Evolutionary conservation across 202 grass and related monocot genomes (phyloP), one percentile per base, ranked within the genome.

Genomic region (Miscanthus sacchariflorus): DNA sequence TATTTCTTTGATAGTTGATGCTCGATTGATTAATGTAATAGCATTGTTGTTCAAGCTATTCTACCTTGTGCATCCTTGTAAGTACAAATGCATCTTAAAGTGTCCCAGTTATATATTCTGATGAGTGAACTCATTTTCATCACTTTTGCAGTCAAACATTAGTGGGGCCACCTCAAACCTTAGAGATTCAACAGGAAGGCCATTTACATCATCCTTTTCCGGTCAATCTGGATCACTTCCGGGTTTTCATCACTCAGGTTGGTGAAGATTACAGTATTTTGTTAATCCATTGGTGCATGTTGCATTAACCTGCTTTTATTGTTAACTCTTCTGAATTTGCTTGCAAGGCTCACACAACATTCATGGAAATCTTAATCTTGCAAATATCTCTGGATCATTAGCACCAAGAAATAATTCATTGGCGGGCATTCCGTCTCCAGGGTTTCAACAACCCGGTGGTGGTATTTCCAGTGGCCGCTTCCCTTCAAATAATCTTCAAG

Each of bases 301-400:
- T 75, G 8, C 27, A 63, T 39, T 80, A 21, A 45, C 19, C 13
- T 71, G 27, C 36, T 50, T 86, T 85, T 68, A 56, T 85, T 7
- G 12, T 79, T 81, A 83, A 85, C 52, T 85, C 30, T 65, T 81
- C 65, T 81, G 70, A 85, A 78, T 61, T 48, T 72, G 44, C 65
- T 78, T 85, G 28, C 69, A 86, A 98, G 92, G 94, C 52, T 70
- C 95, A 83, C 91, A 96, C 86, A 96, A 94, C 84, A 93, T 98
- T 73, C 93, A 96, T 56, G 96, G 90, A 86, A 94, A 87, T 87
- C 92, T 96, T 86, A 98, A 92, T 87, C 80, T 98, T 84, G 71
- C 85, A 88, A 94, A 93, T 85, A 91, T 97, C 92, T 68, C 95
- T 39, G 89, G 92, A 58, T 96, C 94, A 89, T 84, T 98, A 80